These are phyloP conservation scores for Begonia fuchsioides DNA, from an alignment of 306 rosid genomes.

Conservation along the genomic window DNA sequence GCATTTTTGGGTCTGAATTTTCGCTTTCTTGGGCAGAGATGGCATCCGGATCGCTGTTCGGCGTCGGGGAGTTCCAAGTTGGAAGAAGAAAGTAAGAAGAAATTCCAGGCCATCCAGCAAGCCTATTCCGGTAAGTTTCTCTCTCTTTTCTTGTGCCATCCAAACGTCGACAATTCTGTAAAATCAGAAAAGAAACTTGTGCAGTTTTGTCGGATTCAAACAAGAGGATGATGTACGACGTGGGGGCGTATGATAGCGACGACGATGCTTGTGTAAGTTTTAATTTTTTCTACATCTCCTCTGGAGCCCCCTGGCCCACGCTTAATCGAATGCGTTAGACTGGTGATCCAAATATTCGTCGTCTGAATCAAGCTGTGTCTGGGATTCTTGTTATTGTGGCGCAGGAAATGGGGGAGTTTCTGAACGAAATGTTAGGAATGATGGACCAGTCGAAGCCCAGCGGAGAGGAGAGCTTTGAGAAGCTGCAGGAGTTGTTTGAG, in stretches of 20 bases:
- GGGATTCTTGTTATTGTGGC: too few relatives aligned
- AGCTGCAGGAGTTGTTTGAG: slow-evolving; percentile 60
- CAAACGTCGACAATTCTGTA: too few relatives aligned
- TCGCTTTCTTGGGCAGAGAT: slow-evolving; percentile 41
- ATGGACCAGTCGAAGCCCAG: slow-evolving; percentile 63
- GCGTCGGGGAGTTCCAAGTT: slow-evolving; percentile 6
- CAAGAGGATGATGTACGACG: slow-evolving; percentile 81
- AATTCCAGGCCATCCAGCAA: slow-evolving; percentile 73
- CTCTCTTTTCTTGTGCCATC: too few relatives aligned
- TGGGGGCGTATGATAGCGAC: slow-evolving; percentile 78
- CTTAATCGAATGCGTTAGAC: too few relatives aligned
- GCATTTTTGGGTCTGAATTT: not conserved
- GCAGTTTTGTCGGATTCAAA: slow-evolving; percentile 74
- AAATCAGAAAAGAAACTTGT: too few relatives aligned
- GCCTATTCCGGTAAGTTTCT: slow-evolving; percentile 80
- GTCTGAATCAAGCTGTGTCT: too few relatives aligned
- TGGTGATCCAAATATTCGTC: too few relatives aligned
- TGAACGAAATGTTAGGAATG: slow-evolving; percentile 81
- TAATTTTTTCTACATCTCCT: too few relatives aligned
- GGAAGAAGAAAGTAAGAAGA: slow-evolving; percentile 70
- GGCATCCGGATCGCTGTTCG: slow-evolving; percentile 99
- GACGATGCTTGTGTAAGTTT: slow-evolving; percentile 34
- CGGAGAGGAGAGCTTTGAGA: slow-evolving; percentile 74
- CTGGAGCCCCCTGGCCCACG: too few relatives aligned
- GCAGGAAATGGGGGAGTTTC: slow-evolving; percentile 94